A percentile compares a stretch with the other conserved stretches of the same genome.
phyloP scores from a whole-genome alignment of 345 rosid genomes.

The Capsella bursapastoris region DNA sequence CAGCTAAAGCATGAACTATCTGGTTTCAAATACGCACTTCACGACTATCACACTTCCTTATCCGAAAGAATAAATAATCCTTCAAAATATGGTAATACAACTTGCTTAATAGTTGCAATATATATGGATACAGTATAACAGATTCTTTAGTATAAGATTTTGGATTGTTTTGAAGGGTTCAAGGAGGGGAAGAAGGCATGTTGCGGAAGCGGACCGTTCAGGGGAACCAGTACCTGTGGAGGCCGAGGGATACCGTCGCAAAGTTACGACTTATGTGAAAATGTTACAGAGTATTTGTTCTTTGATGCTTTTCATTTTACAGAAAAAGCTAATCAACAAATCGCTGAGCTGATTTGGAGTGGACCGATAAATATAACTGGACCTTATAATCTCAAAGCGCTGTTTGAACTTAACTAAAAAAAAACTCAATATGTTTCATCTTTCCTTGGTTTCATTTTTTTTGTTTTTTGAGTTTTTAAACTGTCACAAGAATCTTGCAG shows the following conservation, averaged over 20 bases:
- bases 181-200: neutral
- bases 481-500: neutral
- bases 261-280: constrained; percentile 3
- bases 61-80: neutral
- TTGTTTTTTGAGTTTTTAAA: neutral
- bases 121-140: neutral
- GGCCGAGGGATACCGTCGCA: neutral
- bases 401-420: constrained; percentile 1
- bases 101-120: neutral
- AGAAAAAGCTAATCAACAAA: neutral
- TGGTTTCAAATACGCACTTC: constrained; percentile 1
- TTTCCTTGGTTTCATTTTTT: neutral
- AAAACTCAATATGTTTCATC: neutral
- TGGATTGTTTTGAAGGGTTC: constrained; percentile 5
- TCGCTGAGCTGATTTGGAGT: constrained; percentile 1
- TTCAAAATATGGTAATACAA: neutral
- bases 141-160: neutral
- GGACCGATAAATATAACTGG: constrained; percentile 1
- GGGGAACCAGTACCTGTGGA: constrained; percentile 4
- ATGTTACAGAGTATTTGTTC: constrained; percentile 3
- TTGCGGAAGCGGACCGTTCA: constrained; percentile 11
- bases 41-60: neutral
- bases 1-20: neutral
- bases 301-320: neutral
- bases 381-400: constrained; percentile 3